phyloP scores from a whole-genome alignment of 2,329 filamentous ascomycete species.

The Leptographium galeiforme region DNA sequence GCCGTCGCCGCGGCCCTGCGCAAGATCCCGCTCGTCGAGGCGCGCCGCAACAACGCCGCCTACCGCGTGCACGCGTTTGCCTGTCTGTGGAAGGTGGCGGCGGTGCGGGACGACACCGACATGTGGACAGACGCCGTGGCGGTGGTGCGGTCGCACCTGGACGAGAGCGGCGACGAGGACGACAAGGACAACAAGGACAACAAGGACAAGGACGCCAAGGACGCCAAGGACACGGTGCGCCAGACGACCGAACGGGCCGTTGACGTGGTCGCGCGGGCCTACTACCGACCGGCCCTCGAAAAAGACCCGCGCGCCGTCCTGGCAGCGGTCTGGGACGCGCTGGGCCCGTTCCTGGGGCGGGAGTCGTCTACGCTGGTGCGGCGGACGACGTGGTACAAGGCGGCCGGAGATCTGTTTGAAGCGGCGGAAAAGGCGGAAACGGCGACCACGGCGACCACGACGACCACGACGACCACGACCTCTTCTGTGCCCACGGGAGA shows the following conservation, averaged over 20 bases:
- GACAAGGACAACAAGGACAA: constrained; percentile 27
- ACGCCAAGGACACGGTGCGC: constrained; percentile 15
- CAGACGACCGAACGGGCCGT: constrained; percentile 35
- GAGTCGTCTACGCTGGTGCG: constrained; percentile 28
- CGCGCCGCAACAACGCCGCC: constrained; percentile 75
- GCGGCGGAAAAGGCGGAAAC: constrained; percentile 18
- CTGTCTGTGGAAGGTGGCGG: constrained; percentile 60
- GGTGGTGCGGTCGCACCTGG: constrained; percentile 50
- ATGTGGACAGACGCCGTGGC: constrained; percentile 53
- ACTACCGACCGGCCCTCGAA: constrained; percentile 27
- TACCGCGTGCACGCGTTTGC: constrained; percentile 68
- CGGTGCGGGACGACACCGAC: constrained; percentile 57
- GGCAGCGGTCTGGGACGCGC: constrained; percentile 22
- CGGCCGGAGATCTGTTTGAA: constrained; percentile 32
- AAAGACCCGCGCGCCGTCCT: constrained; percentile 25
- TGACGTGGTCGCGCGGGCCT: constrained; percentile 36
- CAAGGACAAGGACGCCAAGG: constrained; percentile 5
- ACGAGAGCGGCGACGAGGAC: constrained; percentile 49
- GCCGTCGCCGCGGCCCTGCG: constrained; percentile 51
- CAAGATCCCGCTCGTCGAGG: constrained; percentile 74
- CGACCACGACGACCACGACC: neutral
- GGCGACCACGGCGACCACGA: neutral
- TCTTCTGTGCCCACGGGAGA: neutral
- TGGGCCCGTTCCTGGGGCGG: constrained; percentile 27
- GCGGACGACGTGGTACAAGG: constrained; percentile 38